Conservation (phyloP, 78 protist genomes). For the Emiliania huxleyi region DNA sequence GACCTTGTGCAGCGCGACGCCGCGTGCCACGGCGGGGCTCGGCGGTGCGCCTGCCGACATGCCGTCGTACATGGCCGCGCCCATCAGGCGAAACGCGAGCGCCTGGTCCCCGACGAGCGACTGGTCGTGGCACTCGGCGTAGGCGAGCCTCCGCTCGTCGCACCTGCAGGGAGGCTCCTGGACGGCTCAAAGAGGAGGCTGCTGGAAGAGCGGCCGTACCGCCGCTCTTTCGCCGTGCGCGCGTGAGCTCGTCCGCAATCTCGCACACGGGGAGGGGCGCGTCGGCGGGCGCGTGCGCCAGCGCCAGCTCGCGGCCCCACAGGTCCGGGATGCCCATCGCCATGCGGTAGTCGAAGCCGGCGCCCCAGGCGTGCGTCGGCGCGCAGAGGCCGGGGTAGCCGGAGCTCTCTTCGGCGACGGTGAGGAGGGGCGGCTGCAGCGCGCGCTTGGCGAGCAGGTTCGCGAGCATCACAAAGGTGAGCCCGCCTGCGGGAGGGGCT, state of each 20-base stretch:
- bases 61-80: slow-evolving; percentile 79
- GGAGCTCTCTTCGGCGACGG: slow-evolving; percentile 93
- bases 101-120: slow-evolving; percentile 97
- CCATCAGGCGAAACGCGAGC: slow-evolving; percentile 96
- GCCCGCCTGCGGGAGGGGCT: too few relatives aligned
- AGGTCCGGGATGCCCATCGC: slow-evolving; percentile 26
- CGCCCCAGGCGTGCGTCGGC: slow-evolving; percentile 84
- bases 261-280: neutral
- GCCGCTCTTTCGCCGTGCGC: neutral
- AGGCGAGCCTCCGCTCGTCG: slow-evolving; percentile 81
- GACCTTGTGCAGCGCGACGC: slow-evolving; percentile 82
- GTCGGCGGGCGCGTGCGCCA: slow-evolving; percentile 53
- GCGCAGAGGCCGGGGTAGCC: slow-evolving; percentile 91
- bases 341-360: slow-evolving; percentile 92
- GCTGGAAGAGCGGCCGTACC: too few relatives aligned
- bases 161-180: too few relatives aligned
- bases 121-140: slow-evolving; percentile 89
- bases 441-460: neutral
- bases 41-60: slow-evolving; percentile 63
- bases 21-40: slow-evolving; percentile 68
- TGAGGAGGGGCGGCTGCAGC: slow-evolving; percentile 51
- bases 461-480: slow-evolving; percentile 57
- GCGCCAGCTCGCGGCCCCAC: slow-evolving; percentile 39
- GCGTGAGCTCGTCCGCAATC: neutral
- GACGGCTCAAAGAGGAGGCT: too few relatives aligned